Base-by-base conservation (phyloP, 345 rosid genomes). In the Euphorbia pulcherrima region DNA sequence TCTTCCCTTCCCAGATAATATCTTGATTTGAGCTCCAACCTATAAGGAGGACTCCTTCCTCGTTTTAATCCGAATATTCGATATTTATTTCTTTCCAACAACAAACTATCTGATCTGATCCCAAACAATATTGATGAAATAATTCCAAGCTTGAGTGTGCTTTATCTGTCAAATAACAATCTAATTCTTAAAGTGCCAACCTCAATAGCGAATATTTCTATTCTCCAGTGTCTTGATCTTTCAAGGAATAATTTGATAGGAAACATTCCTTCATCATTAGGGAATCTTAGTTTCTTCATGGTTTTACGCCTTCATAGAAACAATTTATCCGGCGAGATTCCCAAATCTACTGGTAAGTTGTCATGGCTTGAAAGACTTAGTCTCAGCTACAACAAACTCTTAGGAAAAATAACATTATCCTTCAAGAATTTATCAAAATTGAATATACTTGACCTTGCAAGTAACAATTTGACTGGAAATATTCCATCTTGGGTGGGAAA, bases 371-470 rank as follows among this genome's bases (percentile, higher is more conserved):
- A 37, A 28, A 18, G 61, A 9, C 61, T 73, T 37, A 60, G 60
- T n/a, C 55, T 73, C 11, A 50, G 60, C 23, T 26, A 26, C 21
- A 73, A 73, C 47, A 35, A 9, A 10, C 14, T 73, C 18, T 13
- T 54, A 21, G 71, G 76, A 60, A 5, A 26, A 27, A 8, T 60
- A 1, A 72, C 77, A 8, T n/a, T 53, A 5, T 65, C 77, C 54
- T 61, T 83, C 18, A 59, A 70, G 46, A 79, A 70, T 39, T 75
- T 76, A 17, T 70, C 74, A 3, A 64, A 68, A n/a, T 48, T 82
- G 65, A 72, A 72, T 51, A 80, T 75, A 12, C 65, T 81, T 0
- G 83, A 83, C 60, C 71, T 81, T 29, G 82, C 79, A 53, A 71
- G 77, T 37, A 85, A 83, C 65, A 71, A 47, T 6, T 59, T 81